Evolutionary conservation across 768 basidiomycete genomes (phyloP), one percentile per base, ranked within the genome.

Genomic region (Guyanaporus albipodus): DNA sequence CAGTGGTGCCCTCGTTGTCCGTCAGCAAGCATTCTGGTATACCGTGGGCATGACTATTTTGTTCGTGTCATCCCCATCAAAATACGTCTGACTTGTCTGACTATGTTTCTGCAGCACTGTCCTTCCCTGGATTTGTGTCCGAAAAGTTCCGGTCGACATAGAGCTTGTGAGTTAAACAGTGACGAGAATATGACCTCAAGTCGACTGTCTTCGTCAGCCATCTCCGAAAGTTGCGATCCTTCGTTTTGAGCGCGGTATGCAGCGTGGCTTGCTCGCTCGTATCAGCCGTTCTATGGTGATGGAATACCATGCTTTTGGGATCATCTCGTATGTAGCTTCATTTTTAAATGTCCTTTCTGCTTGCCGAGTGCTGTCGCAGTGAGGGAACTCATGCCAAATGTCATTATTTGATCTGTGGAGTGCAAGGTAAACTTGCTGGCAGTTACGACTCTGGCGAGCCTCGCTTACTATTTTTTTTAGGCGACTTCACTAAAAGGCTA

Each of bases 261-360:
- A 88, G 60, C 87, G 89, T 61, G 86, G 87, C 46, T 72, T 90
- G 23, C 72, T 89, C 27, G 81, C 81, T 18, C 78, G 87, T 45
- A 76, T 89, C 68, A 83, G 83, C 51, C 83, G 85, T 28, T 78
- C 78, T 17, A 74, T 82, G 26, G 73, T 88, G 52, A 79, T 80
- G 83, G 87, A 90, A 63, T 89, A 88, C 63, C 87, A 89, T 62
- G 84, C 85, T 26, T 90, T 89, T 50, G 87, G 86, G 43, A 82
- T 84, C 50, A 76, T 89, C 48, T 85, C 83, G 83, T 86, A 64
- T 19, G 82, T 61, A 14, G 28, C 42, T 8, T 32, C 42, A 21
- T 22, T 35, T 29, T 42, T 10, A 12, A 40, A 21, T 24, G 14
- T 18, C 21, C 17, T 44, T 47, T 28, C 38, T 35, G 14, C 39